Conservation (phyloP, 78 protist species). For the Dictyostelium firmibasis region DNA sequence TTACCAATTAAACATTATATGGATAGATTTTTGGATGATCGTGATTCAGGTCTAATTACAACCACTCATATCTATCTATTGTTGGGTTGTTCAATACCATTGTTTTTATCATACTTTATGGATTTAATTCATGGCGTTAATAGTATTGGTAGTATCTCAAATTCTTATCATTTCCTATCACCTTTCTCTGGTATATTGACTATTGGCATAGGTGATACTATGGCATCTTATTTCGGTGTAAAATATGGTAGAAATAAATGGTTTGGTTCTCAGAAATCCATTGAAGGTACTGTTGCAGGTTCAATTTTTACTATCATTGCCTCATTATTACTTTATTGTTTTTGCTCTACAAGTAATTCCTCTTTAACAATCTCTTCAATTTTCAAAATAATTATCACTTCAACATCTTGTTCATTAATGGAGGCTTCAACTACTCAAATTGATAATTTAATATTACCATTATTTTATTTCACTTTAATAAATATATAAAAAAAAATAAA, state of each 20-base stretch:
- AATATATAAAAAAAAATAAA: conserved; percentile 8
- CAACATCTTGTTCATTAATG: conserved; percentile 12
- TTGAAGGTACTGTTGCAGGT: conserved; percentile 81
- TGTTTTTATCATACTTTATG: background rate
- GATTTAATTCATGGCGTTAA: background rate
- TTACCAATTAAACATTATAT: background rate
- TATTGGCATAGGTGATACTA: conserved; percentile 73
- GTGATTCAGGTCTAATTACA: conserved; percentile 82
- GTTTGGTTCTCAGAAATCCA: conserved; percentile 75
- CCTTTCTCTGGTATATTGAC: conserved; percentile 54
- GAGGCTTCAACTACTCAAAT: conserved; percentile 86
- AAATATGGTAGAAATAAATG: conserved; percentile 70
- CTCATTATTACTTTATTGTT: background rate
- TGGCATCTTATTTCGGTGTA: conserved; percentile 83
- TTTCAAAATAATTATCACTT: background rate
- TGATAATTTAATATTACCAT: conserved; percentile 86
- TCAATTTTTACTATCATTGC: background rate
- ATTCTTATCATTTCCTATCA: conserved; percentile 6
- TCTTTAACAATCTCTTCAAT: background rate
- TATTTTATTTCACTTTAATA: conserved; percentile 49
- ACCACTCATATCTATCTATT: conserved; percentile 85
- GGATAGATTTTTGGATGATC: conserved; percentile 67
- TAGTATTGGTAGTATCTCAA: background rate
- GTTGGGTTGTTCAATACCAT: conserved; percentile 88
- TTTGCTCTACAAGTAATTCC: background rate